Conservation (phyloP, 768 basidiomycete species). For the Butyriboletus loyo region DNA sequence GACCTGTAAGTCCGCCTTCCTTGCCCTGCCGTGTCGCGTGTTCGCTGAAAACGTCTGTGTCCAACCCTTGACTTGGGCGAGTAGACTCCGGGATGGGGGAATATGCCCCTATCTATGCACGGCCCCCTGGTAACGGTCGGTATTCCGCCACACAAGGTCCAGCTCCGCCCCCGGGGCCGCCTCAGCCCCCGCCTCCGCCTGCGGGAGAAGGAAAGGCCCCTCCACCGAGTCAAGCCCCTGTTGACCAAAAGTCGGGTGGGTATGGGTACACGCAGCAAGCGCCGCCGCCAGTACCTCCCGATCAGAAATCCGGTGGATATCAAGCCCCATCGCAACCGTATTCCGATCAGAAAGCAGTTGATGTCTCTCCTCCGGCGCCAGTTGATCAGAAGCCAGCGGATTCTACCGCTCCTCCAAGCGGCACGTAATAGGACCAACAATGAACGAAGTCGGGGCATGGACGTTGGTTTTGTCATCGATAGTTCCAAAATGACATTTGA, state of each 20-base stretch:
- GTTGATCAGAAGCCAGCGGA: constrained; percentile 7
- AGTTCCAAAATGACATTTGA: background rate
- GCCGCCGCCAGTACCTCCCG: background rate
- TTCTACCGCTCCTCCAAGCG: background rate
- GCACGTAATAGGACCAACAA: background rate
- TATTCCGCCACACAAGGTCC: background rate
- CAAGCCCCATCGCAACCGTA: background rate
- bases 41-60: background rate
- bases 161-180: background rate
- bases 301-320: background rate
- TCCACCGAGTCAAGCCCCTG: background rate
- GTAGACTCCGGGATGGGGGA: constrained; percentile 22
- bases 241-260: constrained; percentile 4
- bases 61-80: background rate
- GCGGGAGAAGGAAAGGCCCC: background rate
- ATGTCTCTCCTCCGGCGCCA: background rate
- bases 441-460: background rate
- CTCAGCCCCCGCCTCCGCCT: background rate
- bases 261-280: background rate
- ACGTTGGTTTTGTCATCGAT: background rate
- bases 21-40: no score
- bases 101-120: background rate
- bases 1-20: constrained; percentile 15
- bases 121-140: background rate
- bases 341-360: constrained; percentile 3